Evolutionary conservation across 371 early-diverging fungal species (phyloP).

Genomic region (Dinochytrium kinnereticum): DNA sequence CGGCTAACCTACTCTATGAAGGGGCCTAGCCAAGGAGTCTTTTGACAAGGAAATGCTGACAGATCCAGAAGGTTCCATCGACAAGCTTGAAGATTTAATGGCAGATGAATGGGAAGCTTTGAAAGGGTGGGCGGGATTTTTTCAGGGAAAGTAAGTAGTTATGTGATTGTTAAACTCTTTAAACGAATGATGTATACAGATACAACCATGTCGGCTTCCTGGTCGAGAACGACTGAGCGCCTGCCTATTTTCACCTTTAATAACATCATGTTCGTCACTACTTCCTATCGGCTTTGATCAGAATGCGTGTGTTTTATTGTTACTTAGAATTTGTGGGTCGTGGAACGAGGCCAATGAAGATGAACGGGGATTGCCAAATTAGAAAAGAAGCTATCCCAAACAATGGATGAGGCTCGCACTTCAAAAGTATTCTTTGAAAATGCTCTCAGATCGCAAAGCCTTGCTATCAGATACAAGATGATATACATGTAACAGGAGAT

Average conservation of each 20-base stretch:
- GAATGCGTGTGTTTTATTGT: neutral
- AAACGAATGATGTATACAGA: neutral
- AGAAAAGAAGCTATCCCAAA: neutral
- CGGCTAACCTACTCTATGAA: conserved; percentile 69
- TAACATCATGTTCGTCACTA: neutral
- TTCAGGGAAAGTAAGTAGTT: conserved; percentile 59
- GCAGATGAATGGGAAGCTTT: conserved; percentile 77
- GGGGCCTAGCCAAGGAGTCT: conserved; percentile 88
- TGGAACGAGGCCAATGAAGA: too few relatives aligned
- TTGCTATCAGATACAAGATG: conserved; percentile 58
- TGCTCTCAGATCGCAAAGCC: conserved; percentile 61
- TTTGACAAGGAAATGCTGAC: conserved; percentile 82
- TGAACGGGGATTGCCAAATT: neutral
- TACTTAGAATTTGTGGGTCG: neutral
- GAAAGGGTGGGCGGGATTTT: conserved; percentile 77
- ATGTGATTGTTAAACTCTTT: conserved; percentile 2
- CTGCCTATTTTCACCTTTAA: neutral
- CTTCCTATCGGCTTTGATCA: too few relatives aligned
- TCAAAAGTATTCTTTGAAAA: conserved; percentile 70
- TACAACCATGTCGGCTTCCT: conserved; percentile 77
- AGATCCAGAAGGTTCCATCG: conserved; percentile 76
- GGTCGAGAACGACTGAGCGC: conserved; percentile 51
- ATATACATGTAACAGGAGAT: conserved; percentile 75
- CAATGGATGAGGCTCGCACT: neutral
- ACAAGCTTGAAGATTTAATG: conserved; percentile 76